Conservation (phyloP, 1,284 basidiomycete species). For the Athelia psychrophila region DNA sequence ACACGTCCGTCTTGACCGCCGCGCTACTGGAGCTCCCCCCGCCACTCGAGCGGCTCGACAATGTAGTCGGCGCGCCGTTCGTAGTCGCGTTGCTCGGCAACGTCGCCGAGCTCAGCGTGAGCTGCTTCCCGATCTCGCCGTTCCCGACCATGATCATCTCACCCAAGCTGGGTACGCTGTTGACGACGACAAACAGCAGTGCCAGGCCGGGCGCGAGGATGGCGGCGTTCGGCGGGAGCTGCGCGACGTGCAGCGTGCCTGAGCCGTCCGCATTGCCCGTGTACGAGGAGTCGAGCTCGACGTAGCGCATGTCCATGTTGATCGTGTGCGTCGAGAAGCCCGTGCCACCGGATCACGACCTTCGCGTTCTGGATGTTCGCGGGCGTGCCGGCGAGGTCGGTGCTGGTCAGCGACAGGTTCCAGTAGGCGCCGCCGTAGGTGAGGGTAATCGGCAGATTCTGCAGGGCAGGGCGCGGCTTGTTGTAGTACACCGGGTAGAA, state of each 20-base stretch:
- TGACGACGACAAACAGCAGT: constrained; percentile 75
- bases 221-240: constrained; percentile 79
- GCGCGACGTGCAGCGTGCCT: constrained; percentile 70
- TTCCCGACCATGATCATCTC: constrained; percentile 74
- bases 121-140: constrained; percentile 65
- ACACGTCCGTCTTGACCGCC: too few species aligned
- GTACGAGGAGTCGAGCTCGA: constrained; percentile 69
- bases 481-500: constrained; percentile 81
- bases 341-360: constrained; percentile 76
- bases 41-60: too few species aligned
- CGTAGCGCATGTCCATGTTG: constrained; percentile 96
- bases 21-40: too few species aligned
- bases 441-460: constrained; percentile 60
- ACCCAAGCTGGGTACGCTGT: constrained; percentile 76
- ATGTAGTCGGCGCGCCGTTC: too few species aligned
- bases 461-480: constrained; percentile 67
- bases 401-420: constrained; percentile 59
- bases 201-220: constrained; percentile 78
- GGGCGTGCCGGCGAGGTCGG: constrained; percentile 51
- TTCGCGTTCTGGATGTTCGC: constrained; percentile 53
- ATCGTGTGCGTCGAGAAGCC: constrained; percentile 89
- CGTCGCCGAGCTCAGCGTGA: constrained; percentile 21
- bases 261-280: constrained; percentile 67
- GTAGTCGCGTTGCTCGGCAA: too few species aligned
- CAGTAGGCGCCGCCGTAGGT: constrained; percentile 82